phyloP scores from a whole-genome alignment of 805 yeast genomes.

The Saturnispora serradocipensis region DNA sequence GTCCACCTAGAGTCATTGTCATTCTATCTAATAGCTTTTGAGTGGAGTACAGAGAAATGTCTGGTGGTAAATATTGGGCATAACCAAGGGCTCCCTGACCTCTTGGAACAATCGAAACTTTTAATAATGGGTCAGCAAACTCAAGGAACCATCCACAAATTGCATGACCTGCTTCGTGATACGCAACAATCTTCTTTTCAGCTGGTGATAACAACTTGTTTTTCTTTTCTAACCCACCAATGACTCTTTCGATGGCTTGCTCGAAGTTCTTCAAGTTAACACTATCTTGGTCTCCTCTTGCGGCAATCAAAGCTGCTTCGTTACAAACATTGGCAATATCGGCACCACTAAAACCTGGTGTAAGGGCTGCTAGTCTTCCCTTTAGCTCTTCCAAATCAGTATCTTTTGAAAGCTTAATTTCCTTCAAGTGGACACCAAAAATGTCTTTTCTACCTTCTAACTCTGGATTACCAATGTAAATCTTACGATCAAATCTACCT shows the following conservation, averaged over 20 bases:
- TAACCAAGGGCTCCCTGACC: slow-evolving; percentile 95
- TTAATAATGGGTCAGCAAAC: slow-evolving; percentile 82
- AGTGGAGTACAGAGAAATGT: slow-evolving; percentile 66
- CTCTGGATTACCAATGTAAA: slow-evolving; percentile 79
- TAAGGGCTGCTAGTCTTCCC: slow-evolving; percentile 81
- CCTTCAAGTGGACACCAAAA: slow-evolving; percentile 67
- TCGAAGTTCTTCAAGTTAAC: slow-evolving; percentile 74
- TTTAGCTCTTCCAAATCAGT: slow-evolving; percentile 50
- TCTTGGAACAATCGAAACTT: slow-evolving; percentile 90
- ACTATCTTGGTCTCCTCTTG: slow-evolving; percentile 55
- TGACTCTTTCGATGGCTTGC: slow-evolving; percentile 86
- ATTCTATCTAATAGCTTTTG: slow-evolving; percentile 75
- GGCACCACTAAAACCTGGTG: slow-evolving; percentile 95
- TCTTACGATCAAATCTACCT: slow-evolving; percentile 89
- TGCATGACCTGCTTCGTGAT: slow-evolving; percentile 96
- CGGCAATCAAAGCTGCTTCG: slow-evolving; percentile 91
- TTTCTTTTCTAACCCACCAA: slow-evolving; percentile 89
- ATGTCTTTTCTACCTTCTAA: slow-evolving; percentile 83
- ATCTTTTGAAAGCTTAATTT: slow-evolving; percentile 41
- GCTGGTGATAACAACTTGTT: slow-evolving; percentile 68
- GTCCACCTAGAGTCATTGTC: slow-evolving; percentile 92
- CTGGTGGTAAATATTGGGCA: slow-evolving; percentile 90
- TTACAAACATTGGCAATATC: slow-evolving; percentile 93
- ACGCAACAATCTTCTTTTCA: slow-evolving; percentile 80
- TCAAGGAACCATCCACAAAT: slow-evolving; percentile 89